Evolutionary conservation across 371 early-diverging fungal genomes (phyloP), one percentile per base, ranked within the genome.

Genomic region (Capillidium heterosporum): DNA sequence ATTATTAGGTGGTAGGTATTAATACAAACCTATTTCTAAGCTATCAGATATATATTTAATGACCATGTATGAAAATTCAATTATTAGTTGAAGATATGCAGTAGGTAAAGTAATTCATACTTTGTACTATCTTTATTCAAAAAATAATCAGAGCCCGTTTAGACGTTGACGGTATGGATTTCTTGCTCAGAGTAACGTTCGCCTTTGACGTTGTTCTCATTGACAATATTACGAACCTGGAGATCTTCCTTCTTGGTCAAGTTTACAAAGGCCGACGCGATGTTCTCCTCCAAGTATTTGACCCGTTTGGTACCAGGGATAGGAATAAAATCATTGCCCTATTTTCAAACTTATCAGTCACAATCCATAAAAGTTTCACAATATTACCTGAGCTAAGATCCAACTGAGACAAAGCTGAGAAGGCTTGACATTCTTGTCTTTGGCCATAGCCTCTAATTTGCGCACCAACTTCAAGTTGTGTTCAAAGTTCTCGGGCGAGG

Each of bases 331-430:
- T 63, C 63, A 39, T 56, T 26, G 4, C 67, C 67, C 58, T 72
- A 70, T 7, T 67, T 7, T 4, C 35, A 35, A 44, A 44, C 5
- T 21, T 19, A 21, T 44, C 4, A 15, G 8, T 7, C 5, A 44
- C 7, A 44, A 44, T 44, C 15, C 19, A 44, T 7, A 17, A 15
- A 15, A 19, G 8, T 15, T 15, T 44, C 8, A 44, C 19, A 44
- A 19, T 19, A 44, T n/a, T 44, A 44, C 49, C 28, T 72, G 72
- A 11, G 69, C 64, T 52, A 76, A 60, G 11, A 82, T 67, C 80
- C 82, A 82, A 0, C 76, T 72, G 39, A 81, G 63, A 5, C 67
- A 67, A 13, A 79, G 56, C 59, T 78, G 75, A 3, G 67, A 54
- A 1, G 71, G 51, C 1, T 69, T 67, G 32, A 61, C 57, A 1